Conservation (phyloP, 2,329 filamentous ascomycete genomes). For the Cladosporium cucumerinum region DNA sequence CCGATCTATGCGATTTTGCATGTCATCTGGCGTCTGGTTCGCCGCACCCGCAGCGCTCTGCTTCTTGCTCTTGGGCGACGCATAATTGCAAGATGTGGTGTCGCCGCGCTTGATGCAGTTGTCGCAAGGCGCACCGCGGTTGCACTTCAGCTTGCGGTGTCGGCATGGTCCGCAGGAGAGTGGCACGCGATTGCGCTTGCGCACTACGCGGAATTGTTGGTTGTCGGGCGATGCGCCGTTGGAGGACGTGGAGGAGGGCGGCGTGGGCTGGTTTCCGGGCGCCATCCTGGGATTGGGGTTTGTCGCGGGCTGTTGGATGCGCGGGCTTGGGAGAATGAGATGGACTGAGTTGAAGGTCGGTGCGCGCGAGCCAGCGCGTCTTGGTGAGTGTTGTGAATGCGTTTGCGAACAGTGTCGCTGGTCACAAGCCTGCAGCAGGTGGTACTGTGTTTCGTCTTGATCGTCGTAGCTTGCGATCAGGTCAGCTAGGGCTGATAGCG, state of each 20-base stretch:
- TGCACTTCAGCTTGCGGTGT: constrained; percentile 95
- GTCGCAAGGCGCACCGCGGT: constrained; percentile 84
- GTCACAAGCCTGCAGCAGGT: not conserved
- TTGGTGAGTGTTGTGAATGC: not conserved
- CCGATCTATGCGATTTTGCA: constrained; percentile 97
- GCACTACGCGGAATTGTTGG: constrained; percentile 79
- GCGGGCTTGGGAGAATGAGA: not conserved
- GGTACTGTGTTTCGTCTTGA: not conserved
- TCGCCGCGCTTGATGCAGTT: constrained; percentile 90
- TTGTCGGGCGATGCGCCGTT: constrained; percentile 74
- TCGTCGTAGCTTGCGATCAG: not conserved
- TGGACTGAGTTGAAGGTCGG: not conserved
- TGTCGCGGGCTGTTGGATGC: not conserved
- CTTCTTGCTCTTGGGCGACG: constrained; percentile 64
- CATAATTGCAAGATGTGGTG: constrained; percentile 79
- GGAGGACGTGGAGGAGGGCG: constrained; percentile 69
- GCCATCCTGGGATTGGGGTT: not conserved
- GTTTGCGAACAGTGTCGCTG: not conserved
- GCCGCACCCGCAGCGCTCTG: constrained; percentile 26
- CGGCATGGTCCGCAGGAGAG: constrained; percentile 89
- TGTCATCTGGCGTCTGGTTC: constrained; percentile 73
- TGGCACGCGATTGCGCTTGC: constrained; percentile 87
- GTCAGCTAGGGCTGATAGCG: not conserved
- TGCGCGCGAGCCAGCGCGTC: not conserved
- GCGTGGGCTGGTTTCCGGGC: constrained; percentile 54